A percentile compares a stretch with the other conserved stretches of the same genome.
These are phyloP conservation scores for Leccinum rimulosum DNA, from an alignment of 768 basidiomycete genomes.

Conservation along the genomic window DNA sequence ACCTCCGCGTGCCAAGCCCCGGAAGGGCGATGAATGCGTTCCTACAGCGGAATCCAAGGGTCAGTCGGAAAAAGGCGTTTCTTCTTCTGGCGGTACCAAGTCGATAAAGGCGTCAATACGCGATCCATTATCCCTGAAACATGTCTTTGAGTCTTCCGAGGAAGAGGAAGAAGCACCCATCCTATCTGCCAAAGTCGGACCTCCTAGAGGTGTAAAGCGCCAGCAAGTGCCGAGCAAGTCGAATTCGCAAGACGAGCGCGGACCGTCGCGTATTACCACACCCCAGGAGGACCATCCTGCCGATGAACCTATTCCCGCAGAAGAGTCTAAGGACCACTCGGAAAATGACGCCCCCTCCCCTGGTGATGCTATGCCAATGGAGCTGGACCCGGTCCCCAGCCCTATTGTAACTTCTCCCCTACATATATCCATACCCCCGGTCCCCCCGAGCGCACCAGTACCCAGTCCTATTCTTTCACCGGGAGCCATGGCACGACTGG, in stretches of 20 bases:
- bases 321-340: background rate
- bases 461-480: conserved; percentile 25
- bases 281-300: background rate
- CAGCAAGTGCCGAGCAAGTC: background rate
- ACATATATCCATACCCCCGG: conserved; percentile 9
- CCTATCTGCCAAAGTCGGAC: background rate
- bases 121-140: background rate
- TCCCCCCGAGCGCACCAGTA: background rate
- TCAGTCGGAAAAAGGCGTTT: background rate
- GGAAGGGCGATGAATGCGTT: background rate
- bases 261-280: background rate
- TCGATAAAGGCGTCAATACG: background rate
- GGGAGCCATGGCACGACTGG: conserved; percentile 24
- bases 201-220: background rate
- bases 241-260: background rate
- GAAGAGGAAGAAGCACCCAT: background rate
- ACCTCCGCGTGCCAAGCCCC: conserved; percentile 1
- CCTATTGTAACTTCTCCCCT: background rate
- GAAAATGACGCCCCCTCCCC: background rate
- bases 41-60: background rate
- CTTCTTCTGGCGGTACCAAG: background rate
- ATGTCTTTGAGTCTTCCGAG: background rate
- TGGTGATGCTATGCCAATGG: background rate
- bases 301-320: background rate
- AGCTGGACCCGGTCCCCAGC: background rate